These are phyloP conservation scores for Crithidia mellificae DNA, from an alignment of 208 protist genomes.

Conservation along the genomic window DNA sequence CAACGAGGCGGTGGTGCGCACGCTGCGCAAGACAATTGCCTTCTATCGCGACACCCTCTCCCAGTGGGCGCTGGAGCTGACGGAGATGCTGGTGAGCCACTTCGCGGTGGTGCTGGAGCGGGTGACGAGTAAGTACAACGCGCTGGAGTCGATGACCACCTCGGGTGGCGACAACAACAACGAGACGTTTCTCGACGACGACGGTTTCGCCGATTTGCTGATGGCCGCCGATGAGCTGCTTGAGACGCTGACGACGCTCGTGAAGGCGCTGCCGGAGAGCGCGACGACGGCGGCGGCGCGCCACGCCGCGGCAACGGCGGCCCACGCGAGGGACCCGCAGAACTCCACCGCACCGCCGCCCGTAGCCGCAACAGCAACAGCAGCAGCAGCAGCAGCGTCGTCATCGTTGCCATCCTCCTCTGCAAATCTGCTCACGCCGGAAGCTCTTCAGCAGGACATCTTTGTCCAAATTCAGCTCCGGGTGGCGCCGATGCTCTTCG, in stretches of 20 bases:
- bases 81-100: constrained; percentile 81
- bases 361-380: background rate
- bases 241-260: constrained; percentile 78
- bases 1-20: constrained; percentile 88
- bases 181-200: constrained; percentile 43
- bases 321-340: constrained; percentile 7
- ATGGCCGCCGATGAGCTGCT: constrained; percentile 84
- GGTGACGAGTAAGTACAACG: constrained; percentile 52
- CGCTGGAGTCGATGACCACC: constrained; percentile 31
- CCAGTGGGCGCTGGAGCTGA: constrained; percentile 84
- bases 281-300: constrained; percentile 9
- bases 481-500: constrained; percentile 73
- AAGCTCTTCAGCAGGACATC: constrained; percentile 38
- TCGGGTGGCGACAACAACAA: background rate
- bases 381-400: no score
- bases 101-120: constrained; percentile 64
- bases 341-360: constrained; percentile 4
- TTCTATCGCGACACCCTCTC: constrained; percentile 86
- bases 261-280: constrained; percentile 63
- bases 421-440: background rate
- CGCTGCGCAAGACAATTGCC: constrained; percentile 85
- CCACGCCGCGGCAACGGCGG: constrained; percentile 10
- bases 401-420: background rate
- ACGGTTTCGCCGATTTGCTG: constrained; percentile 60
- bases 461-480: constrained; percentile 67